Evolutionary conservation across 352 stramenopile species (phyloP).

Genomic region (Phytopythium montanum): DNA sequence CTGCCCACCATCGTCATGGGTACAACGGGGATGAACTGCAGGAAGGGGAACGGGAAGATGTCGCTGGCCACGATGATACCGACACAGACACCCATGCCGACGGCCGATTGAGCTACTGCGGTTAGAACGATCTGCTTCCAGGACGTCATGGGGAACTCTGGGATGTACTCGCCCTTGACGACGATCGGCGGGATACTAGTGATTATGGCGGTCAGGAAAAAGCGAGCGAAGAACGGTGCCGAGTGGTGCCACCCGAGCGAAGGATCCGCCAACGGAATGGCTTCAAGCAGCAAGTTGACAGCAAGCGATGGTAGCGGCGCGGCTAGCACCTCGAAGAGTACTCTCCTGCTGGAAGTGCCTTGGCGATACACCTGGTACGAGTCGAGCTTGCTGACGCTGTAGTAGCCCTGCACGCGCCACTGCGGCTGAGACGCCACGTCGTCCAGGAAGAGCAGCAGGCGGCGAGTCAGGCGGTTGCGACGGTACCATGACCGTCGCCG

Average conservation of each 20-base stretch:
- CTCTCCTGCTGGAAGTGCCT: constrained; percentile 1
- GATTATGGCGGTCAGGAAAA: constrained; percentile 16
- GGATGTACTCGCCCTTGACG: constrained; percentile 23
- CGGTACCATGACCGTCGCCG: neutral
- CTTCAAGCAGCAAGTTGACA: constrained; percentile 20
- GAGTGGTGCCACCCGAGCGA: constrained; percentile 7
- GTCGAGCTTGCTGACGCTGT: constrained; percentile 31
- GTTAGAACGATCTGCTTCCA: constrained; percentile 10
- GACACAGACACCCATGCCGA: constrained; percentile 20
- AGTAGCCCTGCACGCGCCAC: constrained; percentile 16
- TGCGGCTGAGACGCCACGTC: constrained; percentile 2
- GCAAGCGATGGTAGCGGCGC: constrained; percentile 18
- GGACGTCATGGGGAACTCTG: constrained; percentile 13
- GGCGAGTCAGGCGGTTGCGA: neutral
- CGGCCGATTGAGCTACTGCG: constrained; percentile 6
- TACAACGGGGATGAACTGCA: constrained; percentile 13
- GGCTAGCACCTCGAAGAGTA: constrained; percentile 13
- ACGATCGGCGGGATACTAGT: constrained; percentile 11
- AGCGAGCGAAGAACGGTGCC: constrained; percentile 23
- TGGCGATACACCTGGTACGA: constrained; percentile 16
- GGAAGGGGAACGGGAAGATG: constrained; percentile 31
- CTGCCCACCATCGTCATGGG: constrained; percentile 14
- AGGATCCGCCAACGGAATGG: constrained; percentile 17
- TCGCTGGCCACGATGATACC: constrained; percentile 11
- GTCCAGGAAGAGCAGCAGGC: neutral